Evolutionary conservation across 1,284 basidiomycete genomes (phyloP), one percentile per base, ranked within the genome.

Genomic region (Porodaedalea pini): DNA sequence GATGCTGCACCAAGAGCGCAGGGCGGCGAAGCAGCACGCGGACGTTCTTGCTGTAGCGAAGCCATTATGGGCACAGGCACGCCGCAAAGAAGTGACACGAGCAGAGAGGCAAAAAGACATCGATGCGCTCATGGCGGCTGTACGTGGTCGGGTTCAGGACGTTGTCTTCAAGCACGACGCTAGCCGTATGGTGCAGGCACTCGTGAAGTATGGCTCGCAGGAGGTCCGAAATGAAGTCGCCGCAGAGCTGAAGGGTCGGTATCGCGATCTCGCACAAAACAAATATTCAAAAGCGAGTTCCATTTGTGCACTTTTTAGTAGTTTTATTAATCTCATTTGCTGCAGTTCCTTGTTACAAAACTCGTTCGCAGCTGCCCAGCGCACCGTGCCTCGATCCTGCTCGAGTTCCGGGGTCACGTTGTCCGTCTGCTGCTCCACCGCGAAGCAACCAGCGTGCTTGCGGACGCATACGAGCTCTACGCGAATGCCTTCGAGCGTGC

Each of bases 101-200:
- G 71, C 79, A n/a, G 88, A 94, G 66, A 82, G 92, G 29, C 81
- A 85, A 64, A 82, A 84, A 63, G 83, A 91, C 51, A 77, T 94
- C 58, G 72, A 77, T 43, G 80, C 83, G 44, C 77, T 95, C 13
- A 90, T 91, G 82, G 72, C 76, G 31, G 78, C 86, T 45, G 83
- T 92, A 25, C 81, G 88, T 23, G 91, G 91, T 6, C 83, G 85
- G 59, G 84, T 94, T 11, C 85, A 85, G 60, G 92, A 93, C 48
- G 85, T 94, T 50, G 87, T 90, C 5, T 81, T 92, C 67, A 94
- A 94, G 70, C 92, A 95, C 68, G 92, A 94, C 70, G 92, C 91
- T 6, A 92, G 90, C 63, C 78, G 92, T 59, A 90, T 94, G 53
- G 80, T 94, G 23, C 92, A 94, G 71, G 93, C 90, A 0, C 79